A percentile compares a stretch with the other conserved stretches of the same genome.
Evolutionary conservation across 2,329 filamentous ascomycete genomes (phyloP).

Genomic region (Fonsecaea nubica): DNA sequence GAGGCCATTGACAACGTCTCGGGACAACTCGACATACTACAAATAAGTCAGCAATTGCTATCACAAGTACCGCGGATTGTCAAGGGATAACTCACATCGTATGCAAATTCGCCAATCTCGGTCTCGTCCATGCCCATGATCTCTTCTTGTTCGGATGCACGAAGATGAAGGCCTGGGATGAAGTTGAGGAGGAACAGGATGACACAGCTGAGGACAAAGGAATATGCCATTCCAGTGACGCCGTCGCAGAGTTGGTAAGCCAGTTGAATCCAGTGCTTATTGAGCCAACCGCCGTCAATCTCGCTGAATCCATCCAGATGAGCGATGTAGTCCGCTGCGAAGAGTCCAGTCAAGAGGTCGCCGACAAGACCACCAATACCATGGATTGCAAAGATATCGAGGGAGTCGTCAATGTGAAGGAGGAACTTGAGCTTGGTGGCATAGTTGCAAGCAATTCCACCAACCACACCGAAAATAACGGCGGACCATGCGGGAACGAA

Average conservation of each 20-base stretch:
- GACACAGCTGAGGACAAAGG: conserved; percentile 60
- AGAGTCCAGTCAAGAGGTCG: conserved; percentile 64
- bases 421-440: conserved; percentile 59
- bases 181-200: conserved; percentile 64
- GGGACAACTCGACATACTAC: conserved; percentile 81
- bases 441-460: conserved; percentile 56
- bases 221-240: conserved; percentile 62
- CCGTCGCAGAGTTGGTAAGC: conserved; percentile 65
- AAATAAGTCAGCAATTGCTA: conserved; percentile 23
- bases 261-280: conserved; percentile 62
- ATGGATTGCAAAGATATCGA: conserved; percentile 67
- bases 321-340: conserved; percentile 58
- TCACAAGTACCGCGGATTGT: not conserved
- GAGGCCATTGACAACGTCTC: conserved; percentile 66
- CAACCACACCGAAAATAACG: conserved; percentile 60
- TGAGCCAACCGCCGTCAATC: conserved; percentile 59
- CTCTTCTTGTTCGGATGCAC: conserved; percentile 63
- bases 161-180: conserved; percentile 64
- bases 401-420: conserved; percentile 62
- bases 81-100: conserved; percentile 51
- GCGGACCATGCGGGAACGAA: conserved; percentile 75
- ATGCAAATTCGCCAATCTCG: conserved; percentile 85
- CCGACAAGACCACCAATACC: conserved; percentile 66
- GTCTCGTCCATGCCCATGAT: conserved; percentile 69
- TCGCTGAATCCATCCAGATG: conserved; percentile 65